Evolutionary conservation across 73 alveolate genomes (phyloP), one percentile per base, ranked within the genome.

Genomic region (Paramecium tetraurelia): DNA sequence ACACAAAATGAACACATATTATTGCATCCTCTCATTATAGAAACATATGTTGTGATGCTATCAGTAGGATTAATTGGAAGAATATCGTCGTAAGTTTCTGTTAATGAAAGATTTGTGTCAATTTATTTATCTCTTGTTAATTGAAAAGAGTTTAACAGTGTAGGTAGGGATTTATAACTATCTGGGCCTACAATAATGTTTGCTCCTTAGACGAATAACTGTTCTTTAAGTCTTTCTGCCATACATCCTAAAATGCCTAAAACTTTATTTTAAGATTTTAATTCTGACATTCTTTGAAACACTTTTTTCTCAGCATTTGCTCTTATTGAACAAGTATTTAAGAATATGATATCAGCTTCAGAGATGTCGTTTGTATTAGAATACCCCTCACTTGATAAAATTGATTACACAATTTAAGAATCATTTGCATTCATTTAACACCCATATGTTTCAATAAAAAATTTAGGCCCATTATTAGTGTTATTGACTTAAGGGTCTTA

Each of bases 11-110:
- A 71, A 90, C 99, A 96, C 99, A 96, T 96, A 86, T 96, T 96
- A 93, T 96, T 96, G 92, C 99, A 96, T 2, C 99, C 99, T 92
- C 99, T 94, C 99, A 96, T 96, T 16, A 96, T 96, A 0, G 99
- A 96, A 20, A 96, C 94, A 96, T 93, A 96, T 71, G 97, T 96
- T 29, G 90, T 89, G 27, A 68, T 92, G 33, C 76, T 58, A 24
- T 92, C 94, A 72, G 29, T 36, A 36, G 86, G 86, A 29, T 35
- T 72, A 3, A 96, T 95, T 0, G 98, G 98, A 3, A 93, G 63
- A 7, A 96, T 93, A 68, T 96, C 99, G 21, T 96, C 98, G 94
- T 96, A 96, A 24, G 98, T 96, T 72, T 96, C 99, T 36, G 96
- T 98, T 36, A 87, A 77, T 16, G 97, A 93, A 7, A 95, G 92